Percentiles rank a stretch among this genome's conserved stretches.
Evolutionary conservation across 2,329 filamentous ascomycete genomes (phyloP).

Genomic region (Rhinocladiella similis): DNA sequence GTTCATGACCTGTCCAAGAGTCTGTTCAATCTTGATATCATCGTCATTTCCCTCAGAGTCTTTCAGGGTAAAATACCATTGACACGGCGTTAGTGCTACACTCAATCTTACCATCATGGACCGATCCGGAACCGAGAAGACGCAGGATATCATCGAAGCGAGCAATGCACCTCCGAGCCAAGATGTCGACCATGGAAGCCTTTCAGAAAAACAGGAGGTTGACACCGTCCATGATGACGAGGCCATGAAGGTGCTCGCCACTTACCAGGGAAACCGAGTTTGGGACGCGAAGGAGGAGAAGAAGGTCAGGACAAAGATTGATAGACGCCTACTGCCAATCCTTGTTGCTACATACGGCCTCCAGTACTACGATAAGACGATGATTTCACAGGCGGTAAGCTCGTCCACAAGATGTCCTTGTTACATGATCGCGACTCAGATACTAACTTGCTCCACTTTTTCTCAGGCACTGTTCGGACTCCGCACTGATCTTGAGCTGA

Average conservation of each 20-base stretch:
- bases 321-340: slow-evolving; percentile 49
- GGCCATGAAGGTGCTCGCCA: slow-evolving; percentile 22
- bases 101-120: neutral
- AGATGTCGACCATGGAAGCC: slow-evolving; percentile 1
- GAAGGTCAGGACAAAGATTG: slow-evolving; percentile 17
- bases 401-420: neutral
- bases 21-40: neutral
- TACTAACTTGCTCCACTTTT: neutral
- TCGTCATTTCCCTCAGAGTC: neutral
- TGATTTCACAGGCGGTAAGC: slow-evolving; percentile 54
- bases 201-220: slow-evolving; percentile 11
- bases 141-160: slow-evolving; percentile 5
- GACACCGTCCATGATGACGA: slow-evolving; percentile 23
- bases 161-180: neutral
- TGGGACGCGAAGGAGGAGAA: slow-evolving; percentile 20
- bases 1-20: neutral
- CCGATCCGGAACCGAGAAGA: neutral
- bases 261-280: slow-evolving; percentile 14
- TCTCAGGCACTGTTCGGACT: slow-evolving; percentile 45
- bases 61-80: neutral
- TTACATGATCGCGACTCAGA: neutral
- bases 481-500: slow-evolving; percentile 42
- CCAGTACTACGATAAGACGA: slow-evolving; percentile 55
- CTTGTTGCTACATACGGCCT: slow-evolving; percentile 51
- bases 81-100: neutral